Evolutionary conservation across 1,284 basidiomycete genomes (phyloP), one percentile per base, ranked within the genome.

Genomic region (Entoloma clypeatum): DNA sequence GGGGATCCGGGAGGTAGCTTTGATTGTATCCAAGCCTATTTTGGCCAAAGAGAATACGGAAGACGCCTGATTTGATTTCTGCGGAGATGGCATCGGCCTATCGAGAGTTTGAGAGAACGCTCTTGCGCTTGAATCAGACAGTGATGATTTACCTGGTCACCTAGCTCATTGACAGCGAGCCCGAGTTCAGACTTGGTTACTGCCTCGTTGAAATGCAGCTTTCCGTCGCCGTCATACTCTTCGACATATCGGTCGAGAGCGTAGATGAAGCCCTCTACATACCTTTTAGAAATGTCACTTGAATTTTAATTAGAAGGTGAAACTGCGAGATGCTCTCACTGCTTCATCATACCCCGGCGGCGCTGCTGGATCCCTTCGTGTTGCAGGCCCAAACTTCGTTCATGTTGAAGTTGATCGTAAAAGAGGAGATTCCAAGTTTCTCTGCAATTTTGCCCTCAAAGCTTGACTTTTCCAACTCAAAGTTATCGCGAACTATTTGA

Each of bases 401-500:
- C 23, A 58, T 46, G 41, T 64, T 55, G 51, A 64, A 49, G 40
- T 57, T 61, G 44, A 64, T 48, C 0, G 43, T 46, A 45, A 62
- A 54, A n/a, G 53, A 43, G 7, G 43, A 48, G n/a, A n/a, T n/a
- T 5, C 60, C 59, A 10, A 62, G 44, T 7, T 53, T 36, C 14
- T 48, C 54, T 17, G 55, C 41, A 33, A 63, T 54, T 23, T 55
- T 45, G 7, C 39, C 36, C 33, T 60, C 56, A 10, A 55, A 52
- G 2, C 58, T 60, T 8, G 42, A 54, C 40, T 56, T 62, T 32
- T 59, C 53, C 21, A 48, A 50, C 14, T 65, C 62, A 31, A 51
- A 66, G 21, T 63, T 58, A 41, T 66, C 63, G 14, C 62, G 58
- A 32, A 64, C 64, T 66, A 28, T 10, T n/a, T n/a, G n/a, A n/a